Percentiles rank a stretch among this genome's conserved stretches.
These are phyloP conservation scores for Poronia punctata DNA, from an alignment of 495 filamentous ascomycete species.

Conservation along the genomic window DNA sequence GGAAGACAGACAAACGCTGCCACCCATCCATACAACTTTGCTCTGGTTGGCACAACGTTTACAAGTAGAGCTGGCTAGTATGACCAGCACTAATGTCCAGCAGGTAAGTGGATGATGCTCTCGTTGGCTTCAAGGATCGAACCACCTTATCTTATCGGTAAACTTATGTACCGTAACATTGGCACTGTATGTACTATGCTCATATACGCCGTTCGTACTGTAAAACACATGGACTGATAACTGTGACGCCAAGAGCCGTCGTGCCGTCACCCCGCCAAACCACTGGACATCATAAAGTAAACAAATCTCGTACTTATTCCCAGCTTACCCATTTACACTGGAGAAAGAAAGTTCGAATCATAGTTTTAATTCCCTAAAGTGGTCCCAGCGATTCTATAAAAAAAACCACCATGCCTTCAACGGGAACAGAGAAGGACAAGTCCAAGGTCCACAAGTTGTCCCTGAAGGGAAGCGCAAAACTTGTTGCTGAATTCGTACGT, in stretches of 20 bases:
- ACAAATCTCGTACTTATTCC: conserved; percentile 11
- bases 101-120: background rate
- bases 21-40: conserved; percentile 26
- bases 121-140: background rate
- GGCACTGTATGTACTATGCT: background rate
- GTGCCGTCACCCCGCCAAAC: conserved; percentile 25
- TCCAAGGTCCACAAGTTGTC: conserved; percentile 92
- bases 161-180: background rate
- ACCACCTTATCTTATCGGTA: background rate
- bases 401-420: conserved; percentile 20
- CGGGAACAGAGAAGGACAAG: conserved; percentile 60
- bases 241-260: too few species aligned
- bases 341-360: background rate
- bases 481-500: conserved; percentile 90
- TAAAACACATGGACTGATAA: too few species aligned
- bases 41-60: conserved; percentile 2
- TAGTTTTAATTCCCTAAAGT: too few species aligned
- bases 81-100: background rate
- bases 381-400: too few species aligned
- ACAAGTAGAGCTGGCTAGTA: background rate
- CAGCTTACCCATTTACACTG: background rate
- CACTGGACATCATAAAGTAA: conserved; percentile 17
- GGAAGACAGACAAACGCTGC: conserved; percentile 14
- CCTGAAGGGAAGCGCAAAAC: conserved; percentile 85
- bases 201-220: background rate